phyloP scores from a whole-genome alignment of 2,329 filamentous ascomycete genomes.

The Pleurostoma richardsiae region DNA sequence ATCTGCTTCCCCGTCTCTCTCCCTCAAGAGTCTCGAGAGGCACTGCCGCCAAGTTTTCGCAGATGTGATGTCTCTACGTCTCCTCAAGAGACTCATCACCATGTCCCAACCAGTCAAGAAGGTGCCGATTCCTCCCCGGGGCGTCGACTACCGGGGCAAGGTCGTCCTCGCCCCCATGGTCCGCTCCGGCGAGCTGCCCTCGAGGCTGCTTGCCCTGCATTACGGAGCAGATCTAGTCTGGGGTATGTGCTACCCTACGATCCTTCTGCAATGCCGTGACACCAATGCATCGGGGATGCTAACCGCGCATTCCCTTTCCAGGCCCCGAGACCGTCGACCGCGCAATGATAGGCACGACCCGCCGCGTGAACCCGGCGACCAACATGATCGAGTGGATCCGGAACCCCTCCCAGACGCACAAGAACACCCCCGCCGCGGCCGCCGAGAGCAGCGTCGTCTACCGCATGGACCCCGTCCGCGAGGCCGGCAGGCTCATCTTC shows the following conservation, averaged over 20 bases:
- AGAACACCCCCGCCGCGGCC: slow-evolving; percentile 49
- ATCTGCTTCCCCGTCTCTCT: no score
- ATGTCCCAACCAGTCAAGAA: slow-evolving; percentile 49
- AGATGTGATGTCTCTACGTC: slow-evolving; percentile 6
- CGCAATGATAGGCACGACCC: slow-evolving; percentile 81
- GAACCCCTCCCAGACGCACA: slow-evolving; percentile 62
- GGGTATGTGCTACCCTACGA: slow-evolving; percentile 49
- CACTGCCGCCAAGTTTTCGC: background rate
- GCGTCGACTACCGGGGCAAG: slow-evolving; percentile 91
- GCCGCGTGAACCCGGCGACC: slow-evolving; percentile 70
- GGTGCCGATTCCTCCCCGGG: slow-evolving; percentile 80
- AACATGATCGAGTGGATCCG: slow-evolving; percentile 83
- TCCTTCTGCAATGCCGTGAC: background rate
- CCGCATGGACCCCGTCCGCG: slow-evolving; percentile 71
- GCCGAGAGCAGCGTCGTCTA: slow-evolving; percentile 69
- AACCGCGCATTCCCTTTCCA: slow-evolving; percentile 20
- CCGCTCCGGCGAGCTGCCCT: slow-evolving; percentile 91
- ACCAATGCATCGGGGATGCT: no score
- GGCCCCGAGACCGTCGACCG: slow-evolving; percentile 92
- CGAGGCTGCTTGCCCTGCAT: slow-evolving; percentile 79
- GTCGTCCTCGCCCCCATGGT: slow-evolving; percentile 97
- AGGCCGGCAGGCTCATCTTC: slow-evolving; percentile 75
- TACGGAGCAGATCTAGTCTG: slow-evolving; percentile 97
- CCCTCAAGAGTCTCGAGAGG: no score
- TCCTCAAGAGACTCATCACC: slow-evolving; percentile 19